phyloP scores from a whole-genome alignment of 495 filamentous ascomycete genomes.

The Penicillium ucsense region DNA sequence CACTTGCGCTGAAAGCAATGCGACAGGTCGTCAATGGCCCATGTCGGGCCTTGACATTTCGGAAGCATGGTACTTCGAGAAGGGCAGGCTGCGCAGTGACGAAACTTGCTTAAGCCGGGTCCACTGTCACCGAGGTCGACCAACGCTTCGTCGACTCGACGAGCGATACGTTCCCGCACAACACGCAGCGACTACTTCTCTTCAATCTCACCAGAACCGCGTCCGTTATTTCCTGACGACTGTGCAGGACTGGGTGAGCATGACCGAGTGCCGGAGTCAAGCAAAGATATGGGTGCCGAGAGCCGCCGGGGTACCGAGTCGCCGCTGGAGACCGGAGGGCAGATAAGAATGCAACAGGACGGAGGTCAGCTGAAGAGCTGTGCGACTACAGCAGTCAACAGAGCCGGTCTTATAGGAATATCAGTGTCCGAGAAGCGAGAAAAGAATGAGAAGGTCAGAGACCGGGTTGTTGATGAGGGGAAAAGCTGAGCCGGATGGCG shows the following conservation, averaged over 20 bases:
- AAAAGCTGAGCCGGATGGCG: not conserved
- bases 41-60: slow-evolving; percentile 70
- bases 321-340: not conserved
- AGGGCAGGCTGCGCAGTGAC: slow-evolving; percentile 6
- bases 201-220: no score
- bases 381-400: not conserved
- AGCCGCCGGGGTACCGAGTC: not conserved
- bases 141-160: not conserved
- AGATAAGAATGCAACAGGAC: not conserved
- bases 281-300: slow-evolving; percentile 2
- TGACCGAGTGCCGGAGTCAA: not conserved
- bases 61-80: slow-evolving; percentile 48
- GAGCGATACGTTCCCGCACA: not conserved
- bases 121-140: slow-evolving; percentile 1
- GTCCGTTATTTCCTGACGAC: slow-evolving; percentile 1
- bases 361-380: not conserved
- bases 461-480: not conserved
- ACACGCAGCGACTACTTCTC: not conserved
- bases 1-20: slow-evolving; percentile 83
- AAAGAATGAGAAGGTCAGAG: not conserved
- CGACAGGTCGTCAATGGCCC: slow-evolving; percentile 82
- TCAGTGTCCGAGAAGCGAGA: no score
- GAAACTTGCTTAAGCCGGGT: slow-evolving; percentile 2
- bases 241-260: slow-evolving; percentile 18
- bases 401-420: not conserved